Evolutionary conservation across 2,329 filamentous ascomycete species (phyloP), one percentile per base, ranked within the genome.

Genomic region (Kalmusia sp.): DNA sequence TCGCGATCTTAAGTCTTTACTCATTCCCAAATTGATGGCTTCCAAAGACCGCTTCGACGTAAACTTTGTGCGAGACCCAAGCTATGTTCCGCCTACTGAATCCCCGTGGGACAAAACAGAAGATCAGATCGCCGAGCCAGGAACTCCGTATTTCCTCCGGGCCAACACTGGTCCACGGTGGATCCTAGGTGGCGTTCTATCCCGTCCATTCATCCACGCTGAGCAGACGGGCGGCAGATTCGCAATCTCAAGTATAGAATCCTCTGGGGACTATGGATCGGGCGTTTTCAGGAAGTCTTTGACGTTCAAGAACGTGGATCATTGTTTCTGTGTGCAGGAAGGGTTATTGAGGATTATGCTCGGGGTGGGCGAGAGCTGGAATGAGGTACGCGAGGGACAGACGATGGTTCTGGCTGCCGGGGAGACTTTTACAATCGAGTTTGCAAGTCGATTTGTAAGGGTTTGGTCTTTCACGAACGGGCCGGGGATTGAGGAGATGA

Each of bases 381-480:
- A 61, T 33, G 15, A 63, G 14, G 52, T 64, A 1, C 54, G 55
- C 9, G 55, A 52, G 17, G 62, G 62, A 15, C 58, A 64, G 37
- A 58, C 62, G 2, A 54, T 56, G 4, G 61, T 64, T 25, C 30
- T 64, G 12, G 59, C 62, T 0, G 62, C 62, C 0, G 59, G 62
- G 1, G 60, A 58, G 1, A 47, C 53, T 24, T 49, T 58, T 9
- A 27, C 58, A 4, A 39, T 61, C 12, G 52, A 57, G 14, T 64
- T 64, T 33, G 41, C 58, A 3, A 57, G 61, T 27, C 41, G 57
- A 15, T 64, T 58, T 46, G 55, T 56, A 9, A 39, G 61, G 2
- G 60, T 64, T 34, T 64, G 61, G 61, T 51, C 59, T 6, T 64
- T 59, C 30, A 53, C 61, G 28, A 64, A 57, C 33, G 61, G 61